phyloP scores from a whole-genome alignment of 2,329 filamentous ascomycete species.

The Pseudonectria buxi region DNA sequence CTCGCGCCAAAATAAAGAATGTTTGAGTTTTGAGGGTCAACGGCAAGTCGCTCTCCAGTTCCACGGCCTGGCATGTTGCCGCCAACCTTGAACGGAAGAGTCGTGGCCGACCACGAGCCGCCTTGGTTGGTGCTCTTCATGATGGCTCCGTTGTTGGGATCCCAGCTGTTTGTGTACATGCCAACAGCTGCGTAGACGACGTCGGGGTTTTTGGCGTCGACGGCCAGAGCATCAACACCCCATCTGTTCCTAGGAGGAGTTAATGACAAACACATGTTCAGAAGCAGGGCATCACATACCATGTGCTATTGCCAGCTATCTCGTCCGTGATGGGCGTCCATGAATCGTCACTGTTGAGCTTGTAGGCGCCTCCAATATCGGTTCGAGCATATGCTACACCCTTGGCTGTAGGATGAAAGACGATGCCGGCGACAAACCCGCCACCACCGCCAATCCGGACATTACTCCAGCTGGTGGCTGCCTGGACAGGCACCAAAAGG shows the following conservation, averaged over 20 bases:
- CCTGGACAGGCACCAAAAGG: conserved; percentile 18
- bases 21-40: conserved; percentile 50
- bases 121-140: conserved; percentile 49
- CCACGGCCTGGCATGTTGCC: conserved; percentile 57
- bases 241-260: conserved; percentile 39
- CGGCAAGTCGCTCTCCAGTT: conserved; percentile 50
- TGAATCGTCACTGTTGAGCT: conserved; percentile 44
- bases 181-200: conserved; percentile 49
- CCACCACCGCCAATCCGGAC: conserved; percentile 49
- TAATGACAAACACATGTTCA: not conserved
- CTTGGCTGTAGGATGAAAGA: conserved; percentile 44
- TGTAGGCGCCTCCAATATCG: conserved; percentile 52
- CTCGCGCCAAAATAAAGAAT: conserved; percentile 53
- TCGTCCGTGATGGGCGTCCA: conserved; percentile 37
- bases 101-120: conserved; percentile 41
- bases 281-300: conserved; percentile 25
- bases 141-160: conserved; percentile 49
- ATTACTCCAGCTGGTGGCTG: conserved; percentile 39
- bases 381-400: conserved; percentile 46
- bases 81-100: conserved; percentile 52
- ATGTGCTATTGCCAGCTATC: conserved; percentile 35
- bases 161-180: conserved; percentile 55
- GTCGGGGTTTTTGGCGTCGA: conserved; percentile 46
- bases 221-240: conserved; percentile 50
- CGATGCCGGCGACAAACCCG: conserved; percentile 49